Base-by-base conservation (phyloP, 106 monocot genomes). In the Allium cepa region DNA sequence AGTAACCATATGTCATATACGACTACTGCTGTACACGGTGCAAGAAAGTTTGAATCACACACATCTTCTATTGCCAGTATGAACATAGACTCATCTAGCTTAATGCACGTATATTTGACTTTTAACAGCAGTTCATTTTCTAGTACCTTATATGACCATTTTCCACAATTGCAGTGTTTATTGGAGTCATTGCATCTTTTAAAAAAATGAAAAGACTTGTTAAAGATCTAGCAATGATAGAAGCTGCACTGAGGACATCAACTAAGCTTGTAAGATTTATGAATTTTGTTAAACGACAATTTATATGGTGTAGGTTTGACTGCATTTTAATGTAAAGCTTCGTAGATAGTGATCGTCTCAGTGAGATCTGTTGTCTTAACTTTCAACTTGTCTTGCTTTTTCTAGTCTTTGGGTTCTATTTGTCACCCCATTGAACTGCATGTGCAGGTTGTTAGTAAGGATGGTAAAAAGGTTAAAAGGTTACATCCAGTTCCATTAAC, bases 201-300 rank as follows among this genome's bases (percentile, higher is more conserved):
- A 81, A 83, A 78, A 88, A 61, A 78, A 92, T 96, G 96, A 86
- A 79, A 73, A 96, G 78, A 50, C 96, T 96, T 70, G 72, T 74
- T 66, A 77, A 82, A 66, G 83, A 92, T 59, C 68, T 73, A 10
- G 69, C 80, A 18, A 62, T 88, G 46, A 77, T 96, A 60, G 92
- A 65, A 62, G 81, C 71, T 50, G 91, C 96, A 61, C 88, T 96
- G 17, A 80, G 78, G 72, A 88, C 88, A 69, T 96, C 96, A 72
- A 69, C 86, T 3, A 69, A 82, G 22, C 79, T 96, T 68, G 96
- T 96, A 76, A 86, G 87, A 64, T 62, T 27, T 68, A 12, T 18
- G 46, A 15, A 26, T 51, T 62, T 60, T 17, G 9, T 46, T 66
- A 50, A 47, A 47, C n/a, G 10, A 10, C 22, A 18, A 4, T 11